These are phyloP conservation scores for Rhipidocladum racemiflorum DNA, from an alignment of 176 grass and related monocot genomes.

Conservation along the genomic window DNA sequence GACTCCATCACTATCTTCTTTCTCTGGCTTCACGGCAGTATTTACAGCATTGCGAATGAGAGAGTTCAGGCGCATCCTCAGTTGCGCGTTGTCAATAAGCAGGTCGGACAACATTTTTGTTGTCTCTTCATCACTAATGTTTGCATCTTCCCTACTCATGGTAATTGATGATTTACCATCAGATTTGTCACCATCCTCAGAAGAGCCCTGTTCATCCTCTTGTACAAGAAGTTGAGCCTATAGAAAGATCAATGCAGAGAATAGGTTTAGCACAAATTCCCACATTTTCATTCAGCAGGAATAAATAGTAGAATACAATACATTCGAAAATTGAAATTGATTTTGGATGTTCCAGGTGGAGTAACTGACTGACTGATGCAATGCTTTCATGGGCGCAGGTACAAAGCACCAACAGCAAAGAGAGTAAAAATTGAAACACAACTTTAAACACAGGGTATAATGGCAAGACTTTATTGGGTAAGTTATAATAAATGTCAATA, in stretches of 20 bases:
- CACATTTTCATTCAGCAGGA: background rate
- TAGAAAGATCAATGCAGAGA: constrained; percentile 18
- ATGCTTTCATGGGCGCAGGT: background rate
- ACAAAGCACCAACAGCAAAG: background rate
- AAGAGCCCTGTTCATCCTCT: constrained; percentile 53
- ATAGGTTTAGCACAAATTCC: background rate
- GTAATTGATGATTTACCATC: constrained; percentile 47
- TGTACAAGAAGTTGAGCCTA: constrained; percentile 84
- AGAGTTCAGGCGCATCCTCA: constrained; percentile 74
- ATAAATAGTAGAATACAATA: background rate
- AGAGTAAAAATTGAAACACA: background rate
- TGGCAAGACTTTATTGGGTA: background rate
- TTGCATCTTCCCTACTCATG: constrained; percentile 42
- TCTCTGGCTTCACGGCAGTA: constrained; percentile 57
- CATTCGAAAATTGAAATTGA: background rate
- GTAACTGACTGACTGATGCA: background rate
- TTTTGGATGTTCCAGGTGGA: background rate
- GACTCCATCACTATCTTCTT: constrained; percentile 51
- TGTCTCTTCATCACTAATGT: constrained; percentile 50
- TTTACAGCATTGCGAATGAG: constrained; percentile 58
- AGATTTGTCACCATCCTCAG: constrained; percentile 43
- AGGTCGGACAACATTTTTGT: constrained; percentile 74
- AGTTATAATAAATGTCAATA: background rate
- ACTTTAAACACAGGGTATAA: background rate
- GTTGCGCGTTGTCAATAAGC: constrained; percentile 78